These are phyloP conservation scores for Acrodontium crateriforme DNA, from an alignment of 2,329 filamentous ascomycete genomes.

Conservation along the genomic window DNA sequence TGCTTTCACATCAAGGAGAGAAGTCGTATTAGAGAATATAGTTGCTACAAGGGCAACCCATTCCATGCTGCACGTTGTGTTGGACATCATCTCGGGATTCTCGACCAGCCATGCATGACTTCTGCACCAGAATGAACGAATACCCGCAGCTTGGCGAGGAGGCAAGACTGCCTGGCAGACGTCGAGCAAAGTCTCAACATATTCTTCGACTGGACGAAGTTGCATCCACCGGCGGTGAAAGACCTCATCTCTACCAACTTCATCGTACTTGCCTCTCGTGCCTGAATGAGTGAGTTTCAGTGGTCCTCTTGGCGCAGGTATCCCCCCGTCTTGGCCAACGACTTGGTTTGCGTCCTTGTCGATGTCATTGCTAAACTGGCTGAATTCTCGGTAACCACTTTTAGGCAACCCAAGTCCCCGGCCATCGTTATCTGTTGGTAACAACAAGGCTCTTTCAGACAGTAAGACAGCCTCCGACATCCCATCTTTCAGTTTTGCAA, in stretches of 20 bases:
- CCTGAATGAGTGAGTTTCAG: constrained; percentile 10
- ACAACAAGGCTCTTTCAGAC: constrained; percentile 10
- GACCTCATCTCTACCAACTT: constrained; percentile 11
- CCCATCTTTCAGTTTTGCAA: constrained; percentile 11
- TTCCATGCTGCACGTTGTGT: constrained; percentile 10
- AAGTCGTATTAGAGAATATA: constrained; percentile 25
- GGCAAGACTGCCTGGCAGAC: constrained; percentile 18
- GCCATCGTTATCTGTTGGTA: constrained; percentile 10
- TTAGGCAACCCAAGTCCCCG: constrained; percentile 11
- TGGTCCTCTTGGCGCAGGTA: constrained; percentile 4
- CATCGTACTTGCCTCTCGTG: constrained; percentile 11
- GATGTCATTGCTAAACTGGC: constrained; percentile 5
- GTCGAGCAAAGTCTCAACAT: constrained; percentile 13
- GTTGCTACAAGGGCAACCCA: constrained; percentile 28
- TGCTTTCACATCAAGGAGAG: constrained; percentile 15
- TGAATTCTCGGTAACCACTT: constrained; percentile 13
- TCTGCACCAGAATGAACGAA: constrained; percentile 18
- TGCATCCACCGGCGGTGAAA: constrained; percentile 17
- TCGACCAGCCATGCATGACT: constrained; percentile 11
- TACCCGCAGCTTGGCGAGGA: constrained; percentile 7
- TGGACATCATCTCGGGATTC: constrained; percentile 5
- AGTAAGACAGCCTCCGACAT: constrained; percentile 11
- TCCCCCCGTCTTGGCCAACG: constrained; percentile 10
- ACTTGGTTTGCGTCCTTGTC: constrained; percentile 16
- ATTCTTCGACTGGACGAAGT: constrained; percentile 12